These are phyloP conservation scores for Aspergillus eucalypticola DNA, from an alignment of 2,329 filamentous ascomycete species.

Conservation along the genomic window DNA sequence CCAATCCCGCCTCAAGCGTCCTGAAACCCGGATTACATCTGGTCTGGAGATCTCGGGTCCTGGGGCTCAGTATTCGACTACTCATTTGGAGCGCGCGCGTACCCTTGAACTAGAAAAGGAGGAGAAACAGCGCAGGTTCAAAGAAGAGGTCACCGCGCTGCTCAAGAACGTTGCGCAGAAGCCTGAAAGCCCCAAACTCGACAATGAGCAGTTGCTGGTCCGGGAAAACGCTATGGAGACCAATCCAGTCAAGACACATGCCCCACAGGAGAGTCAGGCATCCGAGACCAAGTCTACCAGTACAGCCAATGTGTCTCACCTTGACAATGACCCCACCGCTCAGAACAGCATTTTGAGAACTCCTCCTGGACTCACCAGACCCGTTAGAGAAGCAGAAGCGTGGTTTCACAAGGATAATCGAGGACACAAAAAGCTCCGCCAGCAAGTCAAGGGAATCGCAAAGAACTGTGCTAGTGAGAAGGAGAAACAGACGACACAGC, in stretches of 20 bases:
- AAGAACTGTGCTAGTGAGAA: constrained; percentile 13
- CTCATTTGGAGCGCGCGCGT: background rate
- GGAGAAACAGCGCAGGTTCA: constrained; percentile 6
- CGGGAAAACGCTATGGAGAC: background rate
- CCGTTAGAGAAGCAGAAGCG: constrained; percentile 19
- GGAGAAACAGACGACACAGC: constrained; percentile 15
- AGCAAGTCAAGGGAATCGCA: constrained; percentile 22
- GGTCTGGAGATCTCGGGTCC: constrained; percentile 1
- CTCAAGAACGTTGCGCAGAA: constrained; percentile 1
- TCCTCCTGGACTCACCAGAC: constrained; percentile 22
- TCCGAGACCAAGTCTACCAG: background rate
- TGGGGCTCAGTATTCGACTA: background rate
- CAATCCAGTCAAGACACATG: background rate
- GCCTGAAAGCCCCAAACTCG: constrained; percentile 4
- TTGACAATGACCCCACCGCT: background rate
- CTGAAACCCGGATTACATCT: constrained; percentile 1
- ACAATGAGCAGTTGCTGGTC: background rate
- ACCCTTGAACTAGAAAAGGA: background rate
- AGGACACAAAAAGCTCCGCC: constrained; percentile 19
- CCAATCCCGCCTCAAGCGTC: background rate
- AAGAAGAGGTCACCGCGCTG: constrained; percentile 11
- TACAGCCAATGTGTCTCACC: background rate
- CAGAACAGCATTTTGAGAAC: background rate
- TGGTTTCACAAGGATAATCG: constrained; percentile 28
- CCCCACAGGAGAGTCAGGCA: background rate